Percentiles rank a stretch among this genome's conserved stretches.
These are phyloP conservation scores for Tilletia caries DNA, from an alignment of 1,284 basidiomycete species.

Conservation along the genomic window DNA sequence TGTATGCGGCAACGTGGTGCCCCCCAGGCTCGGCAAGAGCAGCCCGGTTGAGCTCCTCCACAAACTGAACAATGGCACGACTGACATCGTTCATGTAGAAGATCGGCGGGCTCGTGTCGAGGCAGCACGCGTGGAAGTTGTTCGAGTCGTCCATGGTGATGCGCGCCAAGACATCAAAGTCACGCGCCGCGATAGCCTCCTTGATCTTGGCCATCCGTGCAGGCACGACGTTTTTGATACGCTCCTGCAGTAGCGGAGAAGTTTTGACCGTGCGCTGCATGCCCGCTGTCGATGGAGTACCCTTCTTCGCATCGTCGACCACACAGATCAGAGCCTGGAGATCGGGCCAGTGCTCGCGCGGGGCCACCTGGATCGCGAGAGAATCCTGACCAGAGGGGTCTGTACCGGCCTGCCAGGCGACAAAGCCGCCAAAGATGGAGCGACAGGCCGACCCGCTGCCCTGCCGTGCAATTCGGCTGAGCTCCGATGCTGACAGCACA, in stretches of 20 bases:
- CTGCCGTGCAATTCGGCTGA: slow-evolving; percentile 91
- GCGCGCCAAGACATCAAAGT: slow-evolving; percentile 84
- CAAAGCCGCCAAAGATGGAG: slow-evolving; percentile 93
- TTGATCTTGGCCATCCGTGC: slow-evolving; percentile 78
- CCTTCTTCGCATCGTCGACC: slow-evolving; percentile 94
- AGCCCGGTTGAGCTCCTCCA: slow-evolving; percentile 92
- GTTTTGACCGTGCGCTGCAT: slow-evolving; percentile 98
- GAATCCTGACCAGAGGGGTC: slow-evolving; percentile 75
- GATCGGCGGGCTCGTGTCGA: slow-evolving; percentile 95
- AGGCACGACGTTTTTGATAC: slow-evolving; percentile 74
- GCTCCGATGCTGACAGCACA: slow-evolving; percentile 57
- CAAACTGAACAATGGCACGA: slow-evolving; percentile 55
- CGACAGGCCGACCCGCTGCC: slow-evolving; percentile 96
- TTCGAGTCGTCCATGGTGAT: slow-evolving; percentile 95
- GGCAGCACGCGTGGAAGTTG: slow-evolving; percentile 88
- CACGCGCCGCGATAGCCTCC: slow-evolving; percentile 70
- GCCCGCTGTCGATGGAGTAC: slow-evolving; percentile 86
- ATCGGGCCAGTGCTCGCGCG: slow-evolving; percentile 66
- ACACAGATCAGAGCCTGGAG: slow-evolving; percentile 97
- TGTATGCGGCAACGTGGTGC: slow-evolving; percentile 83
- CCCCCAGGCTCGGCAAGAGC: slow-evolving; percentile 58
- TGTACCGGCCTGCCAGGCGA: slow-evolving; percentile 85
- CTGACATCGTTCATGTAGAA: slow-evolving; percentile 99
- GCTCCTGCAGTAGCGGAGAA: slow-evolving; percentile 79
- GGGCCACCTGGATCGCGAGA: slow-evolving; percentile 75